phyloP scores from a whole-genome alignment of 768 basidiomycete species.

The Termitomyces titanicus region DNA sequence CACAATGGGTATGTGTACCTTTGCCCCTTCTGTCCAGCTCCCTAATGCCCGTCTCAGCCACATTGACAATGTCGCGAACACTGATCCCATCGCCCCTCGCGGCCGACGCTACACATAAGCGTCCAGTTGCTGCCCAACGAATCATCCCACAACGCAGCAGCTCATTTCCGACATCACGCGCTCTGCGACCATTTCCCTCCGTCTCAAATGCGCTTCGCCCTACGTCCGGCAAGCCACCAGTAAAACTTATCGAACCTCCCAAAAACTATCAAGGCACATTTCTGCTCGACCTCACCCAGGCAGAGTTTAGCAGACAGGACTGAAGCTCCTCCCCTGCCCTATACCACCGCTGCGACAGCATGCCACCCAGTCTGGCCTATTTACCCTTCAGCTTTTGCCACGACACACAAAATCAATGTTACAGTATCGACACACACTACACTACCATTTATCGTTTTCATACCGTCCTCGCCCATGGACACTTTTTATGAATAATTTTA shows the following conservation, averaged over 20 bases:
- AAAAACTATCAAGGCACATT: slow-evolving; percentile 67
- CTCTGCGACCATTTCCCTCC: slow-evolving; percentile 74
- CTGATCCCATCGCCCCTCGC: slow-evolving; percentile 63
- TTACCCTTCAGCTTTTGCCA: not conserved
- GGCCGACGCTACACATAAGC: slow-evolving; percentile 34
- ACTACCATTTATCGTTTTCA: not conserved
- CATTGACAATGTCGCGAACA: slow-evolving; percentile 47
- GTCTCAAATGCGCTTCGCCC: slow-evolving; percentile 43
- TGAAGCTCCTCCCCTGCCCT: slow-evolving; percentile 12
- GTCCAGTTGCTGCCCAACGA: slow-evolving; percentile 26
- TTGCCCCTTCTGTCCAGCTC: not conserved
- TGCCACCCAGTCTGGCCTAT: not conserved
- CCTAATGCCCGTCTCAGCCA: slow-evolving; percentile 25
- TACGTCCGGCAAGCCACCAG: slow-evolving; percentile 36
- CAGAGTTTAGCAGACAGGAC: slow-evolving; percentile 70
- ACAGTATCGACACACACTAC: slow-evolving; percentile 7
- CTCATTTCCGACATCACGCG: slow-evolving; percentile 69
- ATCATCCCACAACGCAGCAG: slow-evolving; percentile 39
- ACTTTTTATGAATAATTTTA: slow-evolving; percentile 7
- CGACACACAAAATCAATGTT: slow-evolving; percentile 3
- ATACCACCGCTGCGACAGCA: not conserved
- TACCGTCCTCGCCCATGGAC: slow-evolving; percentile 4
- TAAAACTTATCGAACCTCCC: slow-evolving; percentile 80
- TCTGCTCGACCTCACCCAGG: slow-evolving; percentile 78
- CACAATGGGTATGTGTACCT: slow-evolving; percentile 35